These are phyloP conservation scores for Sporothrix mexicana DNA, from an alignment of 2,329 filamentous ascomycete genomes.

Conservation along the genomic window DNA sequence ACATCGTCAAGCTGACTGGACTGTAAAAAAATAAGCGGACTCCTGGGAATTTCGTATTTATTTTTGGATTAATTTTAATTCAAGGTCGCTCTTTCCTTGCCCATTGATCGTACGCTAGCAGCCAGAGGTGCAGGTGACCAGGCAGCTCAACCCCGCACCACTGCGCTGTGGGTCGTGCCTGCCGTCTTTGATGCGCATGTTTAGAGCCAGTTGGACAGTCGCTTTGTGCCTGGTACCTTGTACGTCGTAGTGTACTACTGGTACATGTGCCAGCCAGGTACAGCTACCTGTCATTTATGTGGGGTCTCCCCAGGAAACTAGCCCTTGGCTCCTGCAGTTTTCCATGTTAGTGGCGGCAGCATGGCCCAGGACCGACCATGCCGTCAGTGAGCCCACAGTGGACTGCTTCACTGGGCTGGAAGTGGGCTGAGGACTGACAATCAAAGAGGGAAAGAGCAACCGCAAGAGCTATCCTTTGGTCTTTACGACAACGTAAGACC, in stretches of 20 bases:
- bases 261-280: slow-evolving; percentile 11
- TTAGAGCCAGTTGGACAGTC: background rate
- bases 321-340: slow-evolving; percentile 30
- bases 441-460: slow-evolving; percentile 15
- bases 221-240: slow-evolving; percentile 22
- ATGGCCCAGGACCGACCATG: slow-evolving; percentile 26
- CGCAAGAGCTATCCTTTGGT: background rate
- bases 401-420: background rate
- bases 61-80: slow-evolving; percentile 26
- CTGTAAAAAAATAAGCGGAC: background rate
- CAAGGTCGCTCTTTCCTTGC: background rate
- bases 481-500: slow-evolving; percentile 10
- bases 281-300: slow-evolving; percentile 21
- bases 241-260: background rate
- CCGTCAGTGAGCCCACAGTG: slow-evolving; percentile 32
- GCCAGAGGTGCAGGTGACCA: slow-evolving; percentile 33
- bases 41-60: background rate
- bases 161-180: slow-evolving; percentile 29
- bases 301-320: slow-evolving; percentile 32
- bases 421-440: slow-evolving; percentile 26
- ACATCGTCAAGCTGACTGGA: slow-evolving; percentile 20
- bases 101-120: slow-evolving; percentile 31
- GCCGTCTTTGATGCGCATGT: slow-evolving; percentile 11
- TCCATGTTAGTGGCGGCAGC: slow-evolving; percentile 24
- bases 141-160: slow-evolving; percentile 33